Evolutionary conservation across 2,329 filamentous ascomycete genomes (phyloP).

Genomic region (Aspergillus bombycis): DNA sequence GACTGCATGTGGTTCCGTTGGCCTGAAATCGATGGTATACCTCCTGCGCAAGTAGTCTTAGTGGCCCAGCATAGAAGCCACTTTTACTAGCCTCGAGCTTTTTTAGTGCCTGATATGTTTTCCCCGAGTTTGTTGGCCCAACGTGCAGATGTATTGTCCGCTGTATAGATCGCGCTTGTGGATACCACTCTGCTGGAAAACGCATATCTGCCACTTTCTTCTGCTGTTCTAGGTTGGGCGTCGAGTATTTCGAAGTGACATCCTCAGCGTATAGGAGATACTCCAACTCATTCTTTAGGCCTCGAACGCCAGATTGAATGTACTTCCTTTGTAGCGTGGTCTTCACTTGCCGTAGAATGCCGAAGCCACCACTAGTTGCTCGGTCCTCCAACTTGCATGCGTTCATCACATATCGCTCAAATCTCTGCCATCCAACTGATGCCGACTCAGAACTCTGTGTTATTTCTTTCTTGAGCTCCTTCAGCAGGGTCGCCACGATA

Average conservation of each 20-base stretch:
- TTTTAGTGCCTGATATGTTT: conserved; percentile 92
- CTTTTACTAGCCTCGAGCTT: conserved; percentile 73
- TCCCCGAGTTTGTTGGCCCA: conserved; percentile 95
- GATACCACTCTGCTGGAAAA: conserved; percentile 92
- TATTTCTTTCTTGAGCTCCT: conserved; percentile 27
- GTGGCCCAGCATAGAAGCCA: conserved; percentile 87
- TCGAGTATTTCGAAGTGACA: conserved; percentile 60
- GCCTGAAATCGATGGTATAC: conserved; percentile 86
- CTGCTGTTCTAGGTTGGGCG: conserved; percentile 62
- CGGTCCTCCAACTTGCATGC: conserved; percentile 33
- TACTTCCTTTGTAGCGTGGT: conserved; percentile 61
- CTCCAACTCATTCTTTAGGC: conserved; percentile 62
- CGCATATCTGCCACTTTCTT: conserved; percentile 75
- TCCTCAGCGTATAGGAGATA: conserved; percentile 71
- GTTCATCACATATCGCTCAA: conserved; percentile 36
- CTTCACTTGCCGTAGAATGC: conserved; percentile 30
- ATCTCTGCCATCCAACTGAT: conserved; percentile 30
- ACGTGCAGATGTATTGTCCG: conserved; percentile 90
- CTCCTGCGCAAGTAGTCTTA: conserved; percentile 88
- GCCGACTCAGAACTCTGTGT: conserved; percentile 17
- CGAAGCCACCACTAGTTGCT: conserved; percentile 16
- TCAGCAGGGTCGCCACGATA: conserved; percentile 31
- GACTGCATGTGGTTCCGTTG: conserved; percentile 73
- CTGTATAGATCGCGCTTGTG: conserved; percentile 76
- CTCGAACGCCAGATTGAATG: conserved; percentile 54